phyloP scores from a whole-genome alignment of 306 rosid genomes.

The Gynostemma pentaphyllum region DNA sequence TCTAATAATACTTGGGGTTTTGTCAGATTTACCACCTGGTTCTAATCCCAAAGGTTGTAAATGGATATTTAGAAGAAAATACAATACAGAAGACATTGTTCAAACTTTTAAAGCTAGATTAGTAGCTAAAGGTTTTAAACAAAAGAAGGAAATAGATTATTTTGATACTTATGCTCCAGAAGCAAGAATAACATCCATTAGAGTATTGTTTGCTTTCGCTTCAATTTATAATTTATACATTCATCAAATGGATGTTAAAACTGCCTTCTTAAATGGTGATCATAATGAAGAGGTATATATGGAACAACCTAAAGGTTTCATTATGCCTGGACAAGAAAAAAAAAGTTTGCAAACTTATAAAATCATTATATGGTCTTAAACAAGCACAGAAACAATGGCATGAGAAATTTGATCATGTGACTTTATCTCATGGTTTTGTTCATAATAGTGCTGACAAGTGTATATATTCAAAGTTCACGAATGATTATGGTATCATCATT shows the following conservation, averaged over 20 bases:
- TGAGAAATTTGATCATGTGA: no score
- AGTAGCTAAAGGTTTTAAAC: background rate
- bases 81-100: background rate
- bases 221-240: background rate
- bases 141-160: background rate
- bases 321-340: background rate
- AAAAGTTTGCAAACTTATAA: background rate
- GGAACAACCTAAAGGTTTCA: background rate
- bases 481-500: background rate
- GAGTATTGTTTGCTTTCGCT: background rate
- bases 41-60: background rate
- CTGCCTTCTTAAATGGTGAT: no score
- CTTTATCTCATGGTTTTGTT: background rate
- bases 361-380: background rate
- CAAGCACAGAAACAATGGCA: background rate
- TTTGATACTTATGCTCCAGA: background rate
- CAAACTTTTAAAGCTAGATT: no score
- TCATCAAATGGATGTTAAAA: background rate
- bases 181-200: background rate
- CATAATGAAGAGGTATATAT: no score
- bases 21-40: background rate
- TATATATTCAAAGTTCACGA: background rate
- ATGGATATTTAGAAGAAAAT: slow-evolving; percentile 1
- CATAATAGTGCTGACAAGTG: background rate
- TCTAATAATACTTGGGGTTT: background rate